Conservation (phyloP, 73 alveolate species). For the Symbiodinium pilosum region DNA sequence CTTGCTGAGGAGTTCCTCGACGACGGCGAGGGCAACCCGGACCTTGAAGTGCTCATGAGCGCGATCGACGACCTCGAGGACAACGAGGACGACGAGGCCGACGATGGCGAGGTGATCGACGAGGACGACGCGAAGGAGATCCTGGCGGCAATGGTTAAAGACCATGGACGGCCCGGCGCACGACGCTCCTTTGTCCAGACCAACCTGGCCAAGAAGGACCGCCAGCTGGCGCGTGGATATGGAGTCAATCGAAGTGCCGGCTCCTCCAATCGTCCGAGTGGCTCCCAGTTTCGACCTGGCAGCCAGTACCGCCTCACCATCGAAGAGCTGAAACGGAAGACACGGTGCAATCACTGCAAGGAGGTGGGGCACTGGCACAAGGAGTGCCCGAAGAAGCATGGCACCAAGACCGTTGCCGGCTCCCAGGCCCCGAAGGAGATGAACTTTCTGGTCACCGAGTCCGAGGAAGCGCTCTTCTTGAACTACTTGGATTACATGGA, state of each 20-base stretch:
- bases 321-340: neutral
- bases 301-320: neutral
- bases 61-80: neutral
- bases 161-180: neutral
- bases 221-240: neutral
- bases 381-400: constrained; percentile 6
- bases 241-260: neutral
- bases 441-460: no score
- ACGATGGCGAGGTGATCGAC: neutral
- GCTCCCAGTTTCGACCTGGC: neutral
- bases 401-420: no score
- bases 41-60: neutral
- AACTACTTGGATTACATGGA: no score
- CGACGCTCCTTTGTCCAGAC: neutral
- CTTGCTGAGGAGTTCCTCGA: neutral
- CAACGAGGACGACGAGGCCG: neutral
- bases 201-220: neutral
- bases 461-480: no score
- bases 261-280: neutral
- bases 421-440: no score
- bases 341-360: neutral
- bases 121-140: neutral
- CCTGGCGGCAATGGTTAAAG: neutral
- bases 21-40: neutral
- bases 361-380: neutral